Evolutionary conservation across 1,139 yeast genomes (phyloP), one percentile per base, ranked within the genome.

Genomic region (Petasospora rhodanensis): DNA sequence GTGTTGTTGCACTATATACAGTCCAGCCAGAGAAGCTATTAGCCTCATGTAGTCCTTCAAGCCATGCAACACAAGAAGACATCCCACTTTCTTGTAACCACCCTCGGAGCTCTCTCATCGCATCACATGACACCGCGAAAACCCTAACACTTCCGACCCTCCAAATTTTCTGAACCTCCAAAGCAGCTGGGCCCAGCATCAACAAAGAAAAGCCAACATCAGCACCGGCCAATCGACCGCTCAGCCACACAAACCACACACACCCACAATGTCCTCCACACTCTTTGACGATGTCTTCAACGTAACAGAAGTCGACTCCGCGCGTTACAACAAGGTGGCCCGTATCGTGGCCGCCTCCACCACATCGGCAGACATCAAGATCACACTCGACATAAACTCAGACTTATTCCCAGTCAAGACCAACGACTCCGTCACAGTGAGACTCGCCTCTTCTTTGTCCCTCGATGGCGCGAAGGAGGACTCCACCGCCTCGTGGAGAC

Each of bases 261-360:
- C n/a, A 7, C 26, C 7, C 8, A 7, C 19, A 13, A 83, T 83
- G 94, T 79, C 93, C 39, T 70, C 83, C 45, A 81, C 93, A 29
- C 73, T 93, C 45, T 91, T 93, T 58, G 97, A 91, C 62, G 98
- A 91, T 64, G 79, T 87, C 62, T 91, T 93, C 67, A 77, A 78
- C 46, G 80, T 91, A 55, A 82, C 82, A 44, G 77, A 91, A 29
- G 80, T 85, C 34, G 98, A 91, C 58, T 64, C 82, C 22, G 95
- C 89, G 34, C 77, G 95, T 55, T 91, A 93, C 68, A 94, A 86
- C 70, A 84, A 85, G 55, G 97, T 91, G 13, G 69, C 87, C 22
- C 82, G 99, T 54, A 75, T 91, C 54, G 84, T 85, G 48, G 97
- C 93, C 18, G 78, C 76, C 41, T 85, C 96, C 16, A 82, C 93